Conservation (phyloP, 805 yeast genomes). For the Candida xiaguanensis region DNA sequence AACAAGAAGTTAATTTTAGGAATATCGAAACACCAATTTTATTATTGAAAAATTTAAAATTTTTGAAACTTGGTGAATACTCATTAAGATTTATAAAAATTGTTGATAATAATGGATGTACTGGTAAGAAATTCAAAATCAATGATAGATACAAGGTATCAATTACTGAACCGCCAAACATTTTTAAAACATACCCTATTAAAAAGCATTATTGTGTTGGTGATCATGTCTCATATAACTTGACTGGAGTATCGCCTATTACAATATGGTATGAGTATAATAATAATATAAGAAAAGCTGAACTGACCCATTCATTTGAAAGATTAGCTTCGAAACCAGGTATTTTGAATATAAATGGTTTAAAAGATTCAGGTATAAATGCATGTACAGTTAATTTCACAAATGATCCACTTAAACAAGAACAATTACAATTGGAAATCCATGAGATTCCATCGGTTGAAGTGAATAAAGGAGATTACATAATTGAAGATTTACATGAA, state of each 20-base stretch:
- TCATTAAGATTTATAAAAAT: constrained; percentile 54
- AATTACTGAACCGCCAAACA: constrained; percentile 75
- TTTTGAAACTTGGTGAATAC: constrained; percentile 63
- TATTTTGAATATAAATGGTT: constrained; percentile 56
- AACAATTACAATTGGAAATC: constrained; percentile 29
- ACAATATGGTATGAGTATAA: constrained; percentile 72
- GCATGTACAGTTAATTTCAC: constrained; percentile 67
- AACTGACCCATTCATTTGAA: constrained; percentile 44
- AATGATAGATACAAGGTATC: constrained; percentile 47
- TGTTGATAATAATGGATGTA: constrained; percentile 69
- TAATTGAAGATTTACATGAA: constrained; percentile 82
- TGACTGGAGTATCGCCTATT: constrained; percentile 81
- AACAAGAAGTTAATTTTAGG: constrained; percentile 13
- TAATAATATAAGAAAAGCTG: constrained; percentile 54
- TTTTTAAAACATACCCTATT: constrained; percentile 29
- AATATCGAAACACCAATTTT: constrained; percentile 8
- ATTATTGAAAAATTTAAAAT: constrained; percentile 43
- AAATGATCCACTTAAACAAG: constrained; percentile 24
- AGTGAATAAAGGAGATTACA: constrained; percentile 71
- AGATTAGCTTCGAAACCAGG: constrained; percentile 85
- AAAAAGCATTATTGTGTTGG: constrained; percentile 78
- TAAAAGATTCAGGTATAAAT: constrained; percentile 70
- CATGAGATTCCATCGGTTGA: constrained; percentile 70
- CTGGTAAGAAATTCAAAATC: constrained; percentile 35
- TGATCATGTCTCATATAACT: constrained; percentile 72